Evolutionary conservation across 257 asterid species (phyloP).

Genomic region (Gynochthodes officinalis): DNA sequence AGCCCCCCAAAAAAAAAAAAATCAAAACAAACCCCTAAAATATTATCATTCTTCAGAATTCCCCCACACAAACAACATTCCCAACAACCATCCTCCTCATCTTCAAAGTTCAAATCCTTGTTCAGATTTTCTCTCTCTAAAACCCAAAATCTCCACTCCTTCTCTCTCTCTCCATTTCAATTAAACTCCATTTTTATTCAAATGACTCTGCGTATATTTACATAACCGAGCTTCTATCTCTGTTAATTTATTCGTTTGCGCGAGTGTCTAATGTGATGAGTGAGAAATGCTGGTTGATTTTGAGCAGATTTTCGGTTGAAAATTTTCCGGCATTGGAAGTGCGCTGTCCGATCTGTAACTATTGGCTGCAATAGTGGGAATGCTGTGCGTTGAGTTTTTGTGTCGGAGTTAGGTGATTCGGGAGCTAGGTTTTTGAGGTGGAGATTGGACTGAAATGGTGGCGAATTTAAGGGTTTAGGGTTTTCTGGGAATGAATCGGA

Average conservation of each 20-base stretch:
- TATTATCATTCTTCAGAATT: neutral
- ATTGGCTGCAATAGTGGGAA: neutral
- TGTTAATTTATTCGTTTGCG: neutral
- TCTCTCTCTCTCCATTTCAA: neutral
- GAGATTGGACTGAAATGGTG: conserved; percentile 10
- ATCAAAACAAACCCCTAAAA: neutral
- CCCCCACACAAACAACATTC: neutral
- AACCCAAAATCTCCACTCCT: conserved; percentile 3
- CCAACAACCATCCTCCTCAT: conserved; percentile 8
- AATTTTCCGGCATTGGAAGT: conserved; percentile 28
- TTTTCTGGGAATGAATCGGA: conserved; percentile 62
- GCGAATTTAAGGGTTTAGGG: conserved; percentile 25
- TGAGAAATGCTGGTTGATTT: conserved; percentile 31
- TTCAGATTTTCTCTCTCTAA: conserved; percentile 17
- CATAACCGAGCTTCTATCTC: neutral
- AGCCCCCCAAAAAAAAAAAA: neutral
- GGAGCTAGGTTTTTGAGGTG: conserved; percentile 41
- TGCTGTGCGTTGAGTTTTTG: conserved; percentile 17
- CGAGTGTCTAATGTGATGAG: neutral
- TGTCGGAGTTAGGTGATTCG: conserved; percentile 7
- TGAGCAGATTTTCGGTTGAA: conserved; percentile 38
- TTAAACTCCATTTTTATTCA: neutral
- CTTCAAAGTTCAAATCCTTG: conserved; percentile 16
- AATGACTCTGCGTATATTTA: neutral
- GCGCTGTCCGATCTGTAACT: conserved; percentile 42